Conservation (phyloP, 2,329 filamentous ascomycete species). For the Aureobasidium subglaciale region DNA sequence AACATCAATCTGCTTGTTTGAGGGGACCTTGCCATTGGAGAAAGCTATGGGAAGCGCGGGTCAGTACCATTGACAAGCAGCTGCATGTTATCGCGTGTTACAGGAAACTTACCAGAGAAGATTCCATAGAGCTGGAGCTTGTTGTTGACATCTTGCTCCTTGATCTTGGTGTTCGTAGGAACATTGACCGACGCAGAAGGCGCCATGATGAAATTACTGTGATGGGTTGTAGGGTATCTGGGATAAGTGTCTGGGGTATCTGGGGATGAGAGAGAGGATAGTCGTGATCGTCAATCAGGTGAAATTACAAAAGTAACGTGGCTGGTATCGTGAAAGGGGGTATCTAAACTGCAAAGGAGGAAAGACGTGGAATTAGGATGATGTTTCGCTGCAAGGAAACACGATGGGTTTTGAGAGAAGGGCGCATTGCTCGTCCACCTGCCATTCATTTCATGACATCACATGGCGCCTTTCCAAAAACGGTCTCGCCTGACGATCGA, state of each 20-base stretch:
- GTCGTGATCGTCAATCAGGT: slow-evolving; percentile 13
- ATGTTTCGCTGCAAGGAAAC: slow-evolving; percentile 1
- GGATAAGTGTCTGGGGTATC: slow-evolving; percentile 3
- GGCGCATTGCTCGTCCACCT: neutral
- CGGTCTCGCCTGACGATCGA: slow-evolving; percentile 5
- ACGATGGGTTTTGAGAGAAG: slow-evolving; percentile 8
- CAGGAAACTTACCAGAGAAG: slow-evolving; percentile 48
- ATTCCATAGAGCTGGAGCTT: slow-evolving; percentile 97
- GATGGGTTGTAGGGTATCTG: neutral
- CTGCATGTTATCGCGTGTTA: neutral
- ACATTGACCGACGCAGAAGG: slow-evolving; percentile 52
- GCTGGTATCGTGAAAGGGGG: slow-evolving; percentile 13
- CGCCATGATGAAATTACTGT: slow-evolving; percentile 9
- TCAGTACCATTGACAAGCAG: neutral
- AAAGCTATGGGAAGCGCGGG: slow-evolving; percentile 53
- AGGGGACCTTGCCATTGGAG: slow-evolving; percentile 81
- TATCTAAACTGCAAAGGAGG: slow-evolving; percentile 15
- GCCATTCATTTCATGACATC: neutral
- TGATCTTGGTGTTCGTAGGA: slow-evolving; percentile 64
- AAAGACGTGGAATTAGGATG: slow-evolving; percentile 15
- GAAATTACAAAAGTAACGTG: slow-evolving; percentile 14
- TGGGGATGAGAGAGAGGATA: neutral
- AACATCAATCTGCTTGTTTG: slow-evolving; percentile 93
- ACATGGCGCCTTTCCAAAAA: neutral
- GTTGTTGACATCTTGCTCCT: slow-evolving; percentile 79